Evolutionary conservation across 345 rosid genomes (phyloP), one percentile per base, ranked within the genome.

Genomic region (Clausena lansium): DNA sequence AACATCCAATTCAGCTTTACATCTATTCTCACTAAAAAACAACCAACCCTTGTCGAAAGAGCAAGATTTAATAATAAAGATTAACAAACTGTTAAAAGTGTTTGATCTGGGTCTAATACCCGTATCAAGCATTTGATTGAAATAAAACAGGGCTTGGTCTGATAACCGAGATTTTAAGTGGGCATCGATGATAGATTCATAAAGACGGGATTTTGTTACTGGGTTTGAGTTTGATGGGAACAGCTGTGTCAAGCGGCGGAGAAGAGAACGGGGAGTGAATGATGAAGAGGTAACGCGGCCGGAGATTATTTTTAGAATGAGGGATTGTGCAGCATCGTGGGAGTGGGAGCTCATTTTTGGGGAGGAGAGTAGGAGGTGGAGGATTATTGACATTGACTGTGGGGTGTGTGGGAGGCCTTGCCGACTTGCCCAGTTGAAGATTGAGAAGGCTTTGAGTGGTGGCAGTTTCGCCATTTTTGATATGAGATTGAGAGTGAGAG

Each of bases 391-490:
- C 13, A 90, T 61, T 38, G 96, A 87, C 38, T 90, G 87, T 54
- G 76, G 86, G 20, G 86, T 82, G 82, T 88, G 96, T 58, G 87
- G 84, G 17, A 87, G 30, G 70, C 83, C 85, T 60, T 85, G 82
- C 11, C 71, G 69, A 10, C 74, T 70, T 4, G 88, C 66, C 15
- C 20, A 61, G 35, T 61, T 73, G 81, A 88, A 84, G 70, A 92
- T 67, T 6, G 85, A 82, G 71, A 82, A 83, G 32, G 90, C 90
- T 61, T 79, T 82, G 1, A 81, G 62, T 4, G 94, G 97, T 41
- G 87, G 98, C 71, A 54, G 58, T 75, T 92, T 91, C 85, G 78
- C 82, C 85, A 94, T 36, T 64, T 80, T 85, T 30, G 86, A 74
- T 28, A 87, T 71, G 35, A 86, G 67, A 52, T 55, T 0, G 14